phyloP scores from a whole-genome alignment of 257 asterid genomes.

The Oldenlandia corymbosa region DNA sequence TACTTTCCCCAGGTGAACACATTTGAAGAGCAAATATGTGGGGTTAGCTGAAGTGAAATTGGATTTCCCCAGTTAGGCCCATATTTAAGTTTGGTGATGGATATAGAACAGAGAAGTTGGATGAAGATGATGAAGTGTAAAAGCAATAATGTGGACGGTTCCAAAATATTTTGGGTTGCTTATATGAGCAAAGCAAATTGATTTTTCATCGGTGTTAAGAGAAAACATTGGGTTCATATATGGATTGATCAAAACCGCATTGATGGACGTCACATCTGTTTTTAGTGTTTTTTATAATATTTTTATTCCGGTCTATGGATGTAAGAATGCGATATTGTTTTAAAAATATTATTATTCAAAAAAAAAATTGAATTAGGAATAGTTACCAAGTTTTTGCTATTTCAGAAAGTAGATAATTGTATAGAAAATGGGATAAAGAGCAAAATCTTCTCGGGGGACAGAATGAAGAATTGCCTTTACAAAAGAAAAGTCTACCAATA shows the following conservation, averaged over 20 bases:
- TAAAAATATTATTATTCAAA: too few relatives aligned
- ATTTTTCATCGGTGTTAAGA: not conserved
- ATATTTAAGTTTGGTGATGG: too few relatives aligned
- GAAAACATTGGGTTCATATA: conserved; percentile 2
- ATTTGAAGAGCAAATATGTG: not conserved
- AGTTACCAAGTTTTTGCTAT: too few relatives aligned
- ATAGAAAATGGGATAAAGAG: too few relatives aligned
- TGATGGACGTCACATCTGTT: not conserved
- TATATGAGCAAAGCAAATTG: not conserved
- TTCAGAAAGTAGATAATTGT: too few relatives aligned
- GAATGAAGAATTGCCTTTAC: too few relatives aligned
- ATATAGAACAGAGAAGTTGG: not conserved
- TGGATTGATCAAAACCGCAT: not conserved
- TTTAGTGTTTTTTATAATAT: too few relatives aligned
- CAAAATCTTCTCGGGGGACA: too few relatives aligned
- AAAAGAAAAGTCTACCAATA: too few relatives aligned
- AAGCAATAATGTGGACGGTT: not conserved
- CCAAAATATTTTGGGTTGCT: conserved; percentile 7
- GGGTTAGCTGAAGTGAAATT: not conserved
- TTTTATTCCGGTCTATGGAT: too few relatives aligned
- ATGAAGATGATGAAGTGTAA: not conserved
- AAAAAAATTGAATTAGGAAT: too few relatives aligned
- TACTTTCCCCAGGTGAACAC: not conserved
- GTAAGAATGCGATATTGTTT: too few relatives aligned
- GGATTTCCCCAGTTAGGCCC: conserved; percentile 8